Evolutionary conservation across 208 protist species (phyloP).

Genomic region (Leishmania lainsoni): DNA sequence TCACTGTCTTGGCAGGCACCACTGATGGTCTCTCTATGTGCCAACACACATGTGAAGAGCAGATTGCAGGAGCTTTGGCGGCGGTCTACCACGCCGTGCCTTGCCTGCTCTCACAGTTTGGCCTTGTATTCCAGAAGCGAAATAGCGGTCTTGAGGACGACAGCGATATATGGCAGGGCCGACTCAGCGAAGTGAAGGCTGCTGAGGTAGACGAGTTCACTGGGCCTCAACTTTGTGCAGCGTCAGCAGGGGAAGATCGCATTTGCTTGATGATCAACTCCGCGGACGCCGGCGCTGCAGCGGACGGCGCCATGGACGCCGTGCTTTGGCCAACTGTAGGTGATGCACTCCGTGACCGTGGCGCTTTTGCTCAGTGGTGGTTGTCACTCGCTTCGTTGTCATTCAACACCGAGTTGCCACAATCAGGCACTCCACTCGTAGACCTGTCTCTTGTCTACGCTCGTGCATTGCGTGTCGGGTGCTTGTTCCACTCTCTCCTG

Average conservation of each 20-base stretch:
- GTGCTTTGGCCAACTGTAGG: background rate
- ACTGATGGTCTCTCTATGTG: background rate
- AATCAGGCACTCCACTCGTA: background rate
- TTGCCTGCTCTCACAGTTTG: slow-evolving; percentile 4
- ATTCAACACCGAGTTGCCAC: background rate
- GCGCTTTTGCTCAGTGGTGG: slow-evolving; percentile 1
- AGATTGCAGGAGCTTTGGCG: background rate
- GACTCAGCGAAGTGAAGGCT: background rate
- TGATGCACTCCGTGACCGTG: background rate
- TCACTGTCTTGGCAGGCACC: background rate
- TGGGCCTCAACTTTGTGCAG: background rate
- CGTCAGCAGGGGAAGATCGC: background rate
- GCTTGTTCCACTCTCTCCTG: background rate
- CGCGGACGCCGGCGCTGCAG: background rate
- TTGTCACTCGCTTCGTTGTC: background rate
- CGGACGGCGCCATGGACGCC: background rate
- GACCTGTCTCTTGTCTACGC: background rate
- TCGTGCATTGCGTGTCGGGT: slow-evolving; percentile 7
- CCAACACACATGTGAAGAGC: background rate
- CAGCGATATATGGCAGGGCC: background rate
- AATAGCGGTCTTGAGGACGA: background rate
- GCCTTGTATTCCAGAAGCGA: background rate
- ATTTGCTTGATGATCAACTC: background rate
- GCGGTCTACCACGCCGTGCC: slow-evolving; percentile 13
- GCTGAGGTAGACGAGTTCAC: no score